Base-by-base conservation (phyloP, 2,329 filamentous ascomycete species). In the Exophiala phaeomuriformis region DNA sequence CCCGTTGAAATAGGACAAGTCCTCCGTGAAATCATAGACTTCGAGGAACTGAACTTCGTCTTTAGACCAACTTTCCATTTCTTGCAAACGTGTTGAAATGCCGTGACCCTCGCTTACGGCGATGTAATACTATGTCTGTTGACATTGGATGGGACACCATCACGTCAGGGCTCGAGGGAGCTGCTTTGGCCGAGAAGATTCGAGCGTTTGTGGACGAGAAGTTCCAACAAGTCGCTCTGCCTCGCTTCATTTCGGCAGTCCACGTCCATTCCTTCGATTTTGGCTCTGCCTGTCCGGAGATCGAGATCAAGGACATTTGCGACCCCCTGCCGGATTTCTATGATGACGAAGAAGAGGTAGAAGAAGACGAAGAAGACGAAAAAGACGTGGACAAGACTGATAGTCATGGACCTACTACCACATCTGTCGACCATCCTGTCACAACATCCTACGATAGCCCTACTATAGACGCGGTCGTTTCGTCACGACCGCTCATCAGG, bases 301-400 rank as follows among this genome's bases (percentile, higher is more conserved):
- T 98, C 40, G 89, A 94, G 67, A 84, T 98, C 65, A 97, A 96
- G 72, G 93, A 97, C 69, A 90, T 98, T 57, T 94, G 91, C 63
- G 90, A 98, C 68, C 93, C 93, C 1, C 79, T 97, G 54, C 85
- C 90, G 0, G 93, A 98, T 65, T 98, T 98, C 67, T 98, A 98
- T 74, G 93, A 96, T 36, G 85, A 86, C 55, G 78, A 80, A 27
- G 19, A 19, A 19, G 19, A 19, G 19, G 19, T 19, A 19, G 19
- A 19, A 19, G 19, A 19, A 39, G 36, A 12, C 10, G 76, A 80
- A 29, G 78, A 80, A 37, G 78, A 75, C 36, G 79, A 82, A 8
- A 19, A 39, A 39, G 76, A 76, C 6, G 70, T 71, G 4, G 75
- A 73, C 2, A 76, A 77, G 2, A 65, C 64, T 0, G 68, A 44